These are phyloP conservation scores for Kalmusia sp. DNA, from an alignment of 2,329 filamentous ascomycete species.

Conservation along the genomic window DNA sequence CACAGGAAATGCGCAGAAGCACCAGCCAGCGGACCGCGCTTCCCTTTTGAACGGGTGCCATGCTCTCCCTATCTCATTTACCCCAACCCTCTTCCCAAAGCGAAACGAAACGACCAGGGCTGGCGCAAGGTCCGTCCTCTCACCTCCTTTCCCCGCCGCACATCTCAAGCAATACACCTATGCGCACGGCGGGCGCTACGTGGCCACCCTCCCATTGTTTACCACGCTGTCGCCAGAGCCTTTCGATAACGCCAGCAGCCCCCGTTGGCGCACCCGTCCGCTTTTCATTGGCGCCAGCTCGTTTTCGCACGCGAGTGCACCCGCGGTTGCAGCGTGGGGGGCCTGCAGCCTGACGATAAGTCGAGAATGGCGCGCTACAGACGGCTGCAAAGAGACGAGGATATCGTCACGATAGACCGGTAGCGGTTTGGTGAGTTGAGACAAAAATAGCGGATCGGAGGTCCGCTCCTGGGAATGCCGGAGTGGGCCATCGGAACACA, in stretches of 20 bases:
- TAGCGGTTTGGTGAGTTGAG: neutral
- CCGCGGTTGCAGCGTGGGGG: neutral
- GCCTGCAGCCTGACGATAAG: slow-evolving; percentile 4
- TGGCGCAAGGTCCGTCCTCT: neutral
- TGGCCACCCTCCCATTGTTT: neutral
- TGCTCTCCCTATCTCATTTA: slow-evolving; percentile 1
- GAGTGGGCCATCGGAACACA: too few species aligned
- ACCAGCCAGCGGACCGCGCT: slow-evolving; percentile 4
- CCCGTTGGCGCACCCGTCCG: neutral
- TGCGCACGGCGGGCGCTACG: neutral
- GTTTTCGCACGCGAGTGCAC: slow-evolving; percentile 1
- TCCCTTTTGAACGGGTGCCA: slow-evolving; percentile 1
- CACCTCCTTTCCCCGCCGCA: neutral
- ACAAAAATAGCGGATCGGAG: neutral
- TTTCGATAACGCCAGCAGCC: slow-evolving; percentile 5
- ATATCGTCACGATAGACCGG: neutral
- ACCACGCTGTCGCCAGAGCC: slow-evolving; percentile 15
- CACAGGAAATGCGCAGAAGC: neutral
- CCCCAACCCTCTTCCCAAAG: neutral
- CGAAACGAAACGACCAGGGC: neutral
- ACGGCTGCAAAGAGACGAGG: too few species aligned
- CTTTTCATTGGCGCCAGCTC: neutral
- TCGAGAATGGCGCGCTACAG: neutral
- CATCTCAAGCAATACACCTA: neutral
- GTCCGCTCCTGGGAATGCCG: too few species aligned